Evolutionary conservation across 1,139 yeast species (phyloP), one percentile per base, ranked within the genome.

Genomic region (Magnusiomyces suaveolens): DNA sequence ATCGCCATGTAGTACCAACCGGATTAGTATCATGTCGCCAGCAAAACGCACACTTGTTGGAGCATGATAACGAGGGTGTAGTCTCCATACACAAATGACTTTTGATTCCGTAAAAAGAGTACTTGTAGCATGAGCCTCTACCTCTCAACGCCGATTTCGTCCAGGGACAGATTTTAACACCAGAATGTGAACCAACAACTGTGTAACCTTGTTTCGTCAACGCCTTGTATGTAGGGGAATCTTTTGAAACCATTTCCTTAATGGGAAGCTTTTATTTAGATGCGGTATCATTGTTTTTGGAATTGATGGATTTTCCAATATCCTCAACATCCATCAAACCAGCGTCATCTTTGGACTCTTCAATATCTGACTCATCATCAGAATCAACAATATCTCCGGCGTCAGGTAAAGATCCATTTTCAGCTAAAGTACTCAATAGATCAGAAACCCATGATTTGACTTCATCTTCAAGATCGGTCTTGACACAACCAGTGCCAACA

Each of bases 1-100:
- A 89, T 65, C 97, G 77, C 97, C 97, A 89, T 63, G 84, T 84
- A 48, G 95, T 89, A 29, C 96, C 96, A 1, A 90, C 97, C 0
- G 97, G 97, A 64, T 89, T 90, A 2, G 97, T 89, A 51, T 97
- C 97, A 66, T 90, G 97, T 67, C 97, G 79, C 97, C 97, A 89
- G 71, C 97, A 89, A 66, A 89, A 89, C 1, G 89, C 97, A 76
- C 97, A 89, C 69, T 89, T 89, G 67, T 89, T 89, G 10, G 96
- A 87, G 68, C 97, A 89, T 3, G 96, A 92, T 57, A 89, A 74
- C 1, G 95, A 84, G 0, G 97, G 97, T 0, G 97, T 89, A 1
- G 96, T 82, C 67, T 89, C 97, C 97, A 89, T 89, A 72, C 97
- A 90, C 59, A 90, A 74, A 70, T 92, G 96, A 1, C 95, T 85